phyloP scores from a whole-genome alignment of 139 green algal genomes.

The Chlorella sp. region DNA sequence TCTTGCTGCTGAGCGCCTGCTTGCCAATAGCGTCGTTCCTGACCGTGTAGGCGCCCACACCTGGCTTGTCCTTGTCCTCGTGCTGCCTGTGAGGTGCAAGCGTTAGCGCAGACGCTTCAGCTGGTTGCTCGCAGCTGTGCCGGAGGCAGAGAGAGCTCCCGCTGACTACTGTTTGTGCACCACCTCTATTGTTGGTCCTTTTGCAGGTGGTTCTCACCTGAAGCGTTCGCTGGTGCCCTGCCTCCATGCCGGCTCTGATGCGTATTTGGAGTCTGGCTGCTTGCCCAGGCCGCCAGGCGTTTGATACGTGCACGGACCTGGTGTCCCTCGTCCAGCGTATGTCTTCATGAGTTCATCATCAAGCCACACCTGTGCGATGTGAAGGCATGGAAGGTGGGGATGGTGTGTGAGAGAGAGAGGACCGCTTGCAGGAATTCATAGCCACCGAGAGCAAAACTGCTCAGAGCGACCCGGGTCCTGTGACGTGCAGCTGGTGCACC shows the following conservation, averaged over 20 bases:
- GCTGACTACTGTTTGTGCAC: no score
- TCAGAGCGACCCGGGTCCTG: no score
- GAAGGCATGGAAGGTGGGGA: slow-evolving; percentile 1
- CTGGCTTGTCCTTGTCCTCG: slow-evolving; percentile 26
- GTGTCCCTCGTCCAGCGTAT: slow-evolving; percentile 24
- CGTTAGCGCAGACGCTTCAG: no score
- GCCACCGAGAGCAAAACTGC: no score
- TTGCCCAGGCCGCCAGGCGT: slow-evolving; percentile 29
- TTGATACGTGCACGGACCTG: slow-evolving; percentile 43
- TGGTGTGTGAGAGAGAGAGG: no score
- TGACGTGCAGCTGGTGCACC: no score
- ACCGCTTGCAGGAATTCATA: no score
- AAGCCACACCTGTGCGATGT: slow-evolving; percentile 41
- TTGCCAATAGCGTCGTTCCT: slow-evolving; percentile 33
- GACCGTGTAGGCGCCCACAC: slow-evolving; percentile 43
- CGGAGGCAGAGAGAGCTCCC: no score
- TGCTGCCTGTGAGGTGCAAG: neutral
- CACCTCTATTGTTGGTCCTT: no score
- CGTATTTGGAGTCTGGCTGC: slow-evolving; percentile 35
- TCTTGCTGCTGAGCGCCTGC: slow-evolving; percentile 48
- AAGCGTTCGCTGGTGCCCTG: slow-evolving; percentile 35
- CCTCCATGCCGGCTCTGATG: slow-evolving; percentile 17
- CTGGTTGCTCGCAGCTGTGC: no score
- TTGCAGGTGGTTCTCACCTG: no score
- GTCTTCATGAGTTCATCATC: slow-evolving; percentile 60